A percentile compares a stretch with the other conserved stretches of the same genome.
Evolutionary conservation across 2,329 filamentous ascomycete genomes (phyloP).

Genomic region (Cercospora sp.): DNA sequence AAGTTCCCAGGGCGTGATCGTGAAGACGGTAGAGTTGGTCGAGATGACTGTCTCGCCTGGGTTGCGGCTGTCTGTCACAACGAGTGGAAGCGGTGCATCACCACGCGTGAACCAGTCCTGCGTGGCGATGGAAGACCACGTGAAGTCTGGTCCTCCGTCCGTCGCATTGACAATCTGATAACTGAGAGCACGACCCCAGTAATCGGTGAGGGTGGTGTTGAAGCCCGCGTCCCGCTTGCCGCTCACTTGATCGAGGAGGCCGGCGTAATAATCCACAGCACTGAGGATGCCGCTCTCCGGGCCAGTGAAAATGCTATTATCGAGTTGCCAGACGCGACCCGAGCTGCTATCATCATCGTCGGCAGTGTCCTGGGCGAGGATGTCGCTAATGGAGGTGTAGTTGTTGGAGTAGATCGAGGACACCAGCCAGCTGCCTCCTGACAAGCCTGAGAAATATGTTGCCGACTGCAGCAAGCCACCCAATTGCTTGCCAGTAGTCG

Average conservation of each 20-base stretch:
- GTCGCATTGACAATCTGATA: conserved; percentile 80
- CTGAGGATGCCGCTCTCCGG: conserved; percentile 55
- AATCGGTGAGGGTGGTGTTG: conserved; percentile 76
- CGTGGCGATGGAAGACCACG: conserved; percentile 75
- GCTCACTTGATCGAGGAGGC: conserved; percentile 59
- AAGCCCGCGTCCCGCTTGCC: conserved; percentile 65
- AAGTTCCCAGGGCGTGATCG: conserved; percentile 78
- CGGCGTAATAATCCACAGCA: conserved; percentile 62
- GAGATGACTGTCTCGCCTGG: conserved; percentile 63
- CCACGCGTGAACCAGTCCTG: conserved; percentile 63
- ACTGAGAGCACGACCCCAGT: conserved; percentile 76
- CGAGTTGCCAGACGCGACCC: conserved; percentile 60
- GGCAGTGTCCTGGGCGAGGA: conserved; percentile 47
- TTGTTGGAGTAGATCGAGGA: conserved; percentile 78
- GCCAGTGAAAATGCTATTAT: conserved; percentile 61
- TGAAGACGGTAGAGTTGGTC: conserved; percentile 72
- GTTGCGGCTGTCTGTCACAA: conserved; percentile 67
- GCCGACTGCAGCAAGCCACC: conserved; percentile 78
- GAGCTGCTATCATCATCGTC: conserved; percentile 16
- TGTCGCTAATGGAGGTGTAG: conserved; percentile 66
- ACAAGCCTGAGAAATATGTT: conserved; percentile 79
- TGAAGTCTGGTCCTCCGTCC: conserved; percentile 72
- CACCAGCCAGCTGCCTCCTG: conserved; percentile 80
- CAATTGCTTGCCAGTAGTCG: conserved; percentile 65
- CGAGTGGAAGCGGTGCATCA: conserved; percentile 68